Base-by-base conservation (phyloP, 192 early-diverging fungal genomes). In the Mortierella antarctica region DNA sequence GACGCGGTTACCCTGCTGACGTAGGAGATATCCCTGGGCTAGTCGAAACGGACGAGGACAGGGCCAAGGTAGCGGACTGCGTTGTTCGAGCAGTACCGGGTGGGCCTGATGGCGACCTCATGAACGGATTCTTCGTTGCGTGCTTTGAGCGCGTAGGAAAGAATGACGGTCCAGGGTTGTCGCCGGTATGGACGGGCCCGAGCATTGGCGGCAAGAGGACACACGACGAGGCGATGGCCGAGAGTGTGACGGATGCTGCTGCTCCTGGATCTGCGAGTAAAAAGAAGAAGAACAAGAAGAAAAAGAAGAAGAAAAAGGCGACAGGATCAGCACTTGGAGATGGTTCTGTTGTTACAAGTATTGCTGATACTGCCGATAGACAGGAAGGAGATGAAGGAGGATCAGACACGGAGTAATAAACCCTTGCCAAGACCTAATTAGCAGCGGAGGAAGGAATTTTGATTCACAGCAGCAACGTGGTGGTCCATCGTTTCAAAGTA, bases 51-150 rank as follows among this genome's bases (percentile, higher is more conserved):
- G 66, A 76, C 39, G 74, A 83, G 12, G 74, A 82, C 18, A 67
- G 57, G 13, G 45, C 57, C n/a, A 67, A 50, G 49, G 53, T 85
- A 12, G 70, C 86, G 1, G 80, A 85, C 65, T 88, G 79, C 51
- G 72, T 90, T 74, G 92, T 92, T 0, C 84, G 89, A 0, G 74
- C 85, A 7, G 76, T 96, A 12, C 89, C 98, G 14, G 87, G 98
- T 23, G 92, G 94, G 7, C 71, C 88, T 23, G 96, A 96, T 0
- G 85, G 89, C 69, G 98, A 99, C 86, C 83, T 86, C 44, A 94
- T 91, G 49, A 98, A 97, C 73, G 98, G 98, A 7, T 99, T 99
- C 74, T 99, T 99, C 92, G 98, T 98, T 6, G 95, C 97, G 0
- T 90, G 94, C 56, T 98, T 99, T 89, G 91, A 92, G 46, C 83